Percentiles rank a stretch among this genome's conserved stretches.
Evolutionary conservation across 108 stramenopile species (phyloP).

Genomic region (Craspedostauros australis): DNA sequence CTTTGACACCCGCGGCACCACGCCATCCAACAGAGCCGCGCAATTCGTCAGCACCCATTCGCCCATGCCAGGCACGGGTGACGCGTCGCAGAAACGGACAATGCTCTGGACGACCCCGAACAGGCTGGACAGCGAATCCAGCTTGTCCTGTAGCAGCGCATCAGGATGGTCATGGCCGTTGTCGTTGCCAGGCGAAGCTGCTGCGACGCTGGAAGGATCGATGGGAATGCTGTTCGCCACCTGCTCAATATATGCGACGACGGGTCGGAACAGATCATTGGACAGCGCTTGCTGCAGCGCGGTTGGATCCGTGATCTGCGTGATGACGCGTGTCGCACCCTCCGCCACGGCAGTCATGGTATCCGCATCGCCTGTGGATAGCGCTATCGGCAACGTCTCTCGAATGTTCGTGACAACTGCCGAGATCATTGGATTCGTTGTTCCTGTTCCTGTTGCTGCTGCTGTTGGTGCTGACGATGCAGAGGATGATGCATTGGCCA

Average conservation of each 20-base stretch:
- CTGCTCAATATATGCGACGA: slow-evolving; percentile 18
- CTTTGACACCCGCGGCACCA: background rate
- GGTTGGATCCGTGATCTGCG: slow-evolving; percentile 26
- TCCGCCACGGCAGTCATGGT: slow-evolving; percentile 45
- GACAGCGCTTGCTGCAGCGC: slow-evolving; percentile 13
- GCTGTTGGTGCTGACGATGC: too few species aligned
- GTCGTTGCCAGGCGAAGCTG: slow-evolving; percentile 8
- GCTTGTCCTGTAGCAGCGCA: slow-evolving; percentile 11
- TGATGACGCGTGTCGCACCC: slow-evolving; percentile 32
- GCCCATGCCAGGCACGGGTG: slow-evolving; percentile 9
- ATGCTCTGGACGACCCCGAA: slow-evolving; percentile 30
- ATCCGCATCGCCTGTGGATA: slow-evolving; percentile 31
- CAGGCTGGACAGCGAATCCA: slow-evolving; percentile 27
- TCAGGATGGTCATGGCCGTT: background rate
- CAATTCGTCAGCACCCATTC: slow-evolving; percentile 11
- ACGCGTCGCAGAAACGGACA: slow-evolving; percentile 39
- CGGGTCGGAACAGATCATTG: slow-evolving; percentile 16
- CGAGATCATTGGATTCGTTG: too few species aligned
- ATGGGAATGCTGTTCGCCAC: slow-evolving; percentile 17
- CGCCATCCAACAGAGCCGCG: background rate
- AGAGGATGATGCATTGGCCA: too few species aligned
- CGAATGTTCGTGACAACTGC: background rate
- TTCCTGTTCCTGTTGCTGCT: too few species aligned
- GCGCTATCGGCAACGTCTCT: background rate
- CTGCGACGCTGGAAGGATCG: slow-evolving; percentile 9